Percentiles rank a stretch among this genome's conserved stretches.
These are phyloP conservation scores for Fusarium xylarioides DNA, from an alignment of 2,329 filamentous ascomycete species.

Conservation along the genomic window DNA sequence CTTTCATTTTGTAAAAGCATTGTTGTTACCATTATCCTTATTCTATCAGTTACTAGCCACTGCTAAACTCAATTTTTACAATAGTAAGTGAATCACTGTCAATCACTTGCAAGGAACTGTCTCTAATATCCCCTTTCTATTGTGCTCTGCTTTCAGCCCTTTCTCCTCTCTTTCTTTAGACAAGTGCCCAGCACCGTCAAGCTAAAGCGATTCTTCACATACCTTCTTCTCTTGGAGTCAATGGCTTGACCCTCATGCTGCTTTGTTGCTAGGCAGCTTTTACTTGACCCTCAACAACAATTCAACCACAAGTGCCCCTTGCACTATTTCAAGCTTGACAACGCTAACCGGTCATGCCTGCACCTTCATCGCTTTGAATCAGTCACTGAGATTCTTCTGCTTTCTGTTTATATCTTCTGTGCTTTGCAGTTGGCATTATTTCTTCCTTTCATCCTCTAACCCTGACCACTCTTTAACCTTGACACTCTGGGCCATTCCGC, in stretches of 20 bases:
- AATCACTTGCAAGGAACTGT: not conserved
- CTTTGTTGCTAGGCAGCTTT: not conserved
- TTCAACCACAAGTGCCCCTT: not conserved
- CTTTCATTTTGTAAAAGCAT: not conserved
- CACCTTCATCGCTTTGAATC: not conserved
- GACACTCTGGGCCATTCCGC: not conserved
- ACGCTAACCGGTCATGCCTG: not conserved
- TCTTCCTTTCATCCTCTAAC: not conserved
- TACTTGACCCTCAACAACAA: not conserved
- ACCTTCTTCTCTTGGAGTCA: not conserved
- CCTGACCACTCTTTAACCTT: not conserved
- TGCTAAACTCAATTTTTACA: not conserved
- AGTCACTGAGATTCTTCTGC: not conserved
- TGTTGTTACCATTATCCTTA: not conserved
- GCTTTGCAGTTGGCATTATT: not conserved
- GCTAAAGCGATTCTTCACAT: not conserved
- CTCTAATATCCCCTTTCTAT: not conserved
- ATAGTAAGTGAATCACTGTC: slow-evolving; percentile 4
- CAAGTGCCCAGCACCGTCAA: slow-evolving; percentile 7
- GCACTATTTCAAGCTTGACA: not conserved
- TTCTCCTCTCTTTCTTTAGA: not conserved
- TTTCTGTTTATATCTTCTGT: not conserved
- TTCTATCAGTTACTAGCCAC: not conserved
- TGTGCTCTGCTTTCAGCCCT: not conserved
- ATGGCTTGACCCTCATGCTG: not conserved